Percentiles rank a stretch among this genome's conserved stretches.
Evolutionary conservation across 108 stramenopile species (phyloP).

Genomic region (Aurantiochytrium sp.): DNA sequence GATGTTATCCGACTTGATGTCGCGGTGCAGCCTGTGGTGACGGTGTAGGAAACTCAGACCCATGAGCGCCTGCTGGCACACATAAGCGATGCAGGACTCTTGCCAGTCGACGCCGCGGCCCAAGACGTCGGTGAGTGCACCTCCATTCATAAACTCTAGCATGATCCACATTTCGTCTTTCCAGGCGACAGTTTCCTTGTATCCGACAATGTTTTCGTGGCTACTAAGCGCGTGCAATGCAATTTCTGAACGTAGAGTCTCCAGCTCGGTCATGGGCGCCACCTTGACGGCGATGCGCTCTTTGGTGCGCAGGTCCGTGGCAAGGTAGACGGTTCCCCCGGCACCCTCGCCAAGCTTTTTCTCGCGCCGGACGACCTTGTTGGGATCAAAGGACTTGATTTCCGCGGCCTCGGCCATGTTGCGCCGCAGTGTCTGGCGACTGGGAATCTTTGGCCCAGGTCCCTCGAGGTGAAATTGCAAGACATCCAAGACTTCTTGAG

Average conservation of each 20-base stretch:
- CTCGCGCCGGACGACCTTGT: constrained; percentile 40
- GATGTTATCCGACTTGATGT: constrained; percentile 63
- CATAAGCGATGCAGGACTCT: constrained; percentile 54
- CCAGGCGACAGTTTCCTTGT: constrained; percentile 47
- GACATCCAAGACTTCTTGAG: constrained; percentile 56
- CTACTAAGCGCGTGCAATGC: constrained; percentile 50
- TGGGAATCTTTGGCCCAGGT: constrained; percentile 31
- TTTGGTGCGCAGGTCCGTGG: constrained; percentile 35
- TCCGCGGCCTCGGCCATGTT: constrained; percentile 25
- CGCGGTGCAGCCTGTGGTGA: constrained; percentile 52
- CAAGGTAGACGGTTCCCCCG: constrained; percentile 48
- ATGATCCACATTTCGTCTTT: constrained; percentile 49
- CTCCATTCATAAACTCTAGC: constrained; percentile 53
- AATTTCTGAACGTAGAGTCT: constrained; percentile 52
- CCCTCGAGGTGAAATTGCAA: constrained; percentile 59
- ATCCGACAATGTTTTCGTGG: constrained; percentile 53
- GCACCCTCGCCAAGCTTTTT: constrained; percentile 58
- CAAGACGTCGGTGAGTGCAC: constrained; percentile 41
- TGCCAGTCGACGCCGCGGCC: constrained; percentile 44
- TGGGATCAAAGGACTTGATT: constrained; percentile 44
- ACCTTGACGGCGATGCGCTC: constrained; percentile 49
- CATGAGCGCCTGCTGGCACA: constrained; percentile 38
- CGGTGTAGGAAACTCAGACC: constrained; percentile 55
- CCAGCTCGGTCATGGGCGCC: constrained; percentile 46
- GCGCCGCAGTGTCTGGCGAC: not conserved